These are phyloP conservation scores for Stenogyne calaminthoides DNA, from an alignment of 305 asterid genomes.

Conservation along the genomic window DNA sequence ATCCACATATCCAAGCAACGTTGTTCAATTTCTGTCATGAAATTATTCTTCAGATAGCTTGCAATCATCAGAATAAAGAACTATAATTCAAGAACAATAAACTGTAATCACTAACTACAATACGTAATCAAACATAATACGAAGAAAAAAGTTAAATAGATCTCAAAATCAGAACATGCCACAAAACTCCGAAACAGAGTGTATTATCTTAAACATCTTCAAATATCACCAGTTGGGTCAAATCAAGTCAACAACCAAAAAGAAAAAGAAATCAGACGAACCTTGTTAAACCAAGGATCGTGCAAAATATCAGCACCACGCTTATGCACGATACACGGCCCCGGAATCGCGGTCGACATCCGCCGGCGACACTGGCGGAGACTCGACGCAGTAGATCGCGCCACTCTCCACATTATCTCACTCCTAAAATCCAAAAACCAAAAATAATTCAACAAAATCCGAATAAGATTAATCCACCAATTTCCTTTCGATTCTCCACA, in stretches of 20 bases:
- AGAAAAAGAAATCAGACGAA: slow-evolving; percentile 12
- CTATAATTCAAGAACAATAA: slow-evolving; percentile 13
- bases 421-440: slow-evolving; percentile 26
- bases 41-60: not conserved
- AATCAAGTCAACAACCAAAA: slow-evolving; percentile 27
- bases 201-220: not conserved
- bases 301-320: slow-evolving; percentile 98
- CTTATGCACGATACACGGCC: slow-evolving; percentile 91
- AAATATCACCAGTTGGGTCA: slow-evolving; percentile 21
- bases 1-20: slow-evolving; percentile 16
- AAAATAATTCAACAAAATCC: slow-evolving; percentile 21
- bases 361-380: slow-evolving; percentile 64
- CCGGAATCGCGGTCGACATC: slow-evolving; percentile 81
- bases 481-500: slow-evolving; percentile 13
- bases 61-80: slow-evolving; percentile 12
- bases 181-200: slow-evolving; percentile 9
- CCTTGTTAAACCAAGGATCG: slow-evolving; percentile 99
- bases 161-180: slow-evolving; percentile 22
- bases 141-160: slow-evolving; percentile 18
- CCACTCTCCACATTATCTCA: slow-evolving; percentile 65
- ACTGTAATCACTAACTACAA: slow-evolving; percentile 17
- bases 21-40: not conserved
- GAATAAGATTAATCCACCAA: slow-evolving; percentile 5
- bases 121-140: not conserved
- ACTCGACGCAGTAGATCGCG: slow-evolving; percentile 77